Percentiles rank a stretch among this genome's conserved stretches.
Evolutionary conservation across 148 eudicot genomes (phyloP).

Genomic region (Camellia granthamiana): DNA sequence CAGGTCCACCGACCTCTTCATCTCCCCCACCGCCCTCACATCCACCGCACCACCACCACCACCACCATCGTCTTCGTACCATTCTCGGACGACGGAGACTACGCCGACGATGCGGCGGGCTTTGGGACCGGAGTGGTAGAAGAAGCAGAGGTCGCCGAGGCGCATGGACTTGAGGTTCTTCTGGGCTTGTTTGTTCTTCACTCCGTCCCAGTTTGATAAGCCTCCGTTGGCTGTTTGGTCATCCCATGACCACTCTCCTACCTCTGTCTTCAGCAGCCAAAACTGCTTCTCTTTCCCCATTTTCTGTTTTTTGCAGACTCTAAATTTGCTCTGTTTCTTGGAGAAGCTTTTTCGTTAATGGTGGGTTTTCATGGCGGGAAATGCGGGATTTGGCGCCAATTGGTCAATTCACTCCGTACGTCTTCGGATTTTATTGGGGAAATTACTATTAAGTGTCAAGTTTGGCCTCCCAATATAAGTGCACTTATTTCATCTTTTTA

Average conservation of each 20-base stretch:
- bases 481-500: too few relatives aligned
- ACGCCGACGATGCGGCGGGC: constrained; percentile 79
- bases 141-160: constrained; percentile 67
- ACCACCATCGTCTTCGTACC: constrained; percentile 42
- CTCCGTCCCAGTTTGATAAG: constrained; percentile 83
- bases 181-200: constrained; percentile 83
- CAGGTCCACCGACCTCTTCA: constrained; percentile 61
- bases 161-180: constrained; percentile 71
- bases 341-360: neutral
- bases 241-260: constrained; percentile 91
- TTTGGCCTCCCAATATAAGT: too few relatives aligned
- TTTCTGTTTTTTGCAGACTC: neutral
- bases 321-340: neutral
- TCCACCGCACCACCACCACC: constrained; percentile 62
- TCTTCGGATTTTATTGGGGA: too few relatives aligned
- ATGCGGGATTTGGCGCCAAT: neutral
- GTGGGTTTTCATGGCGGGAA: neutral
- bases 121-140: constrained; percentile 80
- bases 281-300: constrained; percentile 32
- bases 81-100: constrained; percentile 61
- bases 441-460: too few relatives aligned
- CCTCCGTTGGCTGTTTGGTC: constrained; percentile 73
- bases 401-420: neutral
- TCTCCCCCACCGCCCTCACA: constrained; percentile 73
- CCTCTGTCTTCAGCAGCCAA: constrained; percentile 90